Evolutionary conservation across 2,329 filamentous ascomycete genomes (phyloP), one percentile per base, ranked within the genome.

Genomic region (Tolypocladium tropicale): DNA sequence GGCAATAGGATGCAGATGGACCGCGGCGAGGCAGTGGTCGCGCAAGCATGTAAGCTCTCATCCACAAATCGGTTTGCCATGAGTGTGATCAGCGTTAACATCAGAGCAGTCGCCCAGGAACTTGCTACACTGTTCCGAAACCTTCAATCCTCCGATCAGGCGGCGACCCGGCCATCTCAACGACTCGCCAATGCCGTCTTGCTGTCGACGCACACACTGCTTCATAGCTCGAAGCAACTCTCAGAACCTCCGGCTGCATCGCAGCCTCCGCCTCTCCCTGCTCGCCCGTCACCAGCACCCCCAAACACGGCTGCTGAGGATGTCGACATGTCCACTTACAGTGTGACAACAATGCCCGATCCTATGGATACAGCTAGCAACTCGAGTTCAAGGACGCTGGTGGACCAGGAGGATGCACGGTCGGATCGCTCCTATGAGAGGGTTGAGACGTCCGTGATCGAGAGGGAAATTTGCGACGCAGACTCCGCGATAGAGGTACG

Each of bases 131-230:
- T 96, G 0, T 96, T 95, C 65, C 70, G 79, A 11, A 79, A 84
- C 57, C 83, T 96, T 66, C 84, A 87, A 57, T 79, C 76, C 1
- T 84, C 86, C 1, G 74, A 81, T 5, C 75, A 78, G 43, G 72
- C 78, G 12, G 85, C 80, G 18, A 83, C 92, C 33, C 82, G 79
- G 48, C 91, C 91, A 2, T 84, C 85, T 4, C 85, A 88, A 62
- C 83, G 90, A 61, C 78, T 96, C 36, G 91, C 91, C 30, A 86
- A 90, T 53, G 81, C 92, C 41, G 91, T 91, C 1, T 76, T 96
- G 25, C 82, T 89, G 2, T 76, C 76, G 3, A 78, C 75, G 0
- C 70, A 71, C 46, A 70, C 70, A 2, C 63, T 74, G 6, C 64
- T 73, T 5, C 67, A 67, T 28, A 65, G 67, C 30, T 55, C 65